Conservation (phyloP, 257 asterid genomes). For the Cordia subcordata region DNA sequence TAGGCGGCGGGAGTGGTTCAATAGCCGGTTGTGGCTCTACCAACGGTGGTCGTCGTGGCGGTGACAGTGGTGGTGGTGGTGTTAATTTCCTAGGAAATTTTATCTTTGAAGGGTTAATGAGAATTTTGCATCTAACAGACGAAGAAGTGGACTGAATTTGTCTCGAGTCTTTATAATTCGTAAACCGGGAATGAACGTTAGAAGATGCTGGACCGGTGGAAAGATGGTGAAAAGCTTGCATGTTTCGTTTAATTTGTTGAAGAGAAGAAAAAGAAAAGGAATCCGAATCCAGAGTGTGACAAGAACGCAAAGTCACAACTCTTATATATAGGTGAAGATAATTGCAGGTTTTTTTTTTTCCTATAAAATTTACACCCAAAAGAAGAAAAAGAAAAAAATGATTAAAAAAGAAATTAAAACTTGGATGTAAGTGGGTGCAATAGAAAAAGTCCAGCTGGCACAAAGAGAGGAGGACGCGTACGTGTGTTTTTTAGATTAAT, state of each 20-base stretch:
- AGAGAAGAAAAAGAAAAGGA: not conserved
- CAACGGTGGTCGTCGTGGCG: not conserved
- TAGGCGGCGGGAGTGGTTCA: conserved; percentile 1
- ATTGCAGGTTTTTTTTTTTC: not conserved
- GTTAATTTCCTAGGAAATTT: conserved; percentile 10
- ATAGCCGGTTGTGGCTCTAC: not conserved
- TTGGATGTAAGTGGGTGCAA: not conserved
- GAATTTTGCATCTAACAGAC: conserved; percentile 27
- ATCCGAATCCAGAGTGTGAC: not conserved
- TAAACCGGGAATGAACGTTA: conserved; percentile 7
- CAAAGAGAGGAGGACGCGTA: too few relatives aligned
- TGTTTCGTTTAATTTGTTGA: conserved; percentile 9
- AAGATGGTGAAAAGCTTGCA: conserved; percentile 28
- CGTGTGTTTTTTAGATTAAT: too few relatives aligned
- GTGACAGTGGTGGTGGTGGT: not conserved
- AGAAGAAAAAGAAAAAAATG: not conserved
- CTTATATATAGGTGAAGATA: not conserved
- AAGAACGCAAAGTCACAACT: not conserved
- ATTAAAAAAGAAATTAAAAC: not conserved
- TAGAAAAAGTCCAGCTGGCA: not conserved
- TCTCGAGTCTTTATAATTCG: not conserved
- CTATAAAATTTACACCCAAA: too few relatives aligned
- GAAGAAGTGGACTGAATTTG: not conserved
- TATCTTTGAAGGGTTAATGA: conserved; percentile 17
- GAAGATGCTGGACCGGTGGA: conserved; percentile 1